Conservation (phyloP, 345 rosid genomes). For the Lepidium aucheri region DNA sequence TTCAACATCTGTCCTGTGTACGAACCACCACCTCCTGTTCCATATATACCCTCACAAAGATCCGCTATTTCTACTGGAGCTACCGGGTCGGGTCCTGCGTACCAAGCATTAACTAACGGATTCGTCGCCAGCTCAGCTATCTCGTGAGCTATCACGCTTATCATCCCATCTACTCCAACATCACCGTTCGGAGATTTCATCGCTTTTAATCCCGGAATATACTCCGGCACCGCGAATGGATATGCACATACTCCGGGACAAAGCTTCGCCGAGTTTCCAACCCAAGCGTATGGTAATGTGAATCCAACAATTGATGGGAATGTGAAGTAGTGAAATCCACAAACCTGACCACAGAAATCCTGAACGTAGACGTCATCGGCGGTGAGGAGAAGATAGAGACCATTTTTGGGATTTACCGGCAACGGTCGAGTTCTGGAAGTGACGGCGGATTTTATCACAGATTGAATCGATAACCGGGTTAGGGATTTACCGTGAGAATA, state of each 20-base stretch:
- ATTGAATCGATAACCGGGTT: constrained; percentile 74
- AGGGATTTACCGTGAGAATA: constrained; percentile 85
- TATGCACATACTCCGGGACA: constrained; percentile 96
- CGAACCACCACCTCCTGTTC: constrained; percentile 97
- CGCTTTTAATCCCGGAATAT: constrained; percentile 59
- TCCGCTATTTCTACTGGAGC: constrained; percentile 93
- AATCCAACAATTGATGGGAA: constrained; percentile 92
- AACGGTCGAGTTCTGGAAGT: constrained; percentile 56
- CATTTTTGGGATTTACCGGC: constrained; percentile 63
- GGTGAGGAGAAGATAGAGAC: constrained; percentile 74
- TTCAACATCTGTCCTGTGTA: constrained; percentile 78
- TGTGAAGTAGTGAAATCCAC: constrained; percentile 96
- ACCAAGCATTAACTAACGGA: constrained; percentile 96
- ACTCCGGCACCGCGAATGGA: constrained; percentile 73
- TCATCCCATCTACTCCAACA: constrained; percentile 89
- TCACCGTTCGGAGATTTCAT: constrained; percentile 79
- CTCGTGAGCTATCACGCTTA: constrained; percentile 92
- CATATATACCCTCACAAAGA: constrained; percentile 93
- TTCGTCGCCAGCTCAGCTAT: constrained; percentile 92
- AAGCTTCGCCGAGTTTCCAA: constrained; percentile 78
- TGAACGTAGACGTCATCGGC: constrained; percentile 88
- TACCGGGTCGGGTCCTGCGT: constrained; percentile 83
- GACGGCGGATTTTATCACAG: constrained; percentile 79
- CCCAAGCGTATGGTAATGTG: constrained; percentile 97
- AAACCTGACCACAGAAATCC: constrained; percentile 88